Percentiles rank a stretch among this genome's conserved stretches.
Evolutionary conservation across 345 rosid genomes (phyloP).

Genomic region (Brassica rapa): DNA sequence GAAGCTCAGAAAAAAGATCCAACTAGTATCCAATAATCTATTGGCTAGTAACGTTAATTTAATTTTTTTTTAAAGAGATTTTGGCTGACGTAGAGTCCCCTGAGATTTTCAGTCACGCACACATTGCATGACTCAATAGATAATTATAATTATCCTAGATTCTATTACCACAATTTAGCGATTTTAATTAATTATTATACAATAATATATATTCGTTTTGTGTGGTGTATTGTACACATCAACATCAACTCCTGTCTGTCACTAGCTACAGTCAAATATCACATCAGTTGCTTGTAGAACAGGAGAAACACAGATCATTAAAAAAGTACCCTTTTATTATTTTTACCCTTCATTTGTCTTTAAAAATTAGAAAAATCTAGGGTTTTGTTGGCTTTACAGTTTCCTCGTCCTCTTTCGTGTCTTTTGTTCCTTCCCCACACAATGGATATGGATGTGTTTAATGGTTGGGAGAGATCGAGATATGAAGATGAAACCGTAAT

Average conservation of each 20-base stretch:
- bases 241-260: conserved; percentile 40
- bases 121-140: conserved; percentile 31
- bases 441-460: conserved; percentile 60
- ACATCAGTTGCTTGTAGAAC: conserved; percentile 46
- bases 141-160: conserved; percentile 10
- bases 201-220: conserved; percentile 34
- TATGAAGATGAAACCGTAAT: conserved; percentile 48
- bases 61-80: not conserved
- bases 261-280: conserved; percentile 45
- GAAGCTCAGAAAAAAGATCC: conserved; percentile 19
- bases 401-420: not conserved
- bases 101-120: conserved; percentile 31
- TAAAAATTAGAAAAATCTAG: conserved; percentile 12
- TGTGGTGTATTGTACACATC: conserved; percentile 46
- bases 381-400: conserved; percentile 13
- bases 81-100: conserved; percentile 38
- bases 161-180: not conserved
- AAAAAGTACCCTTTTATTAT: conserved; percentile 8
- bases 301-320: conserved; percentile 43
- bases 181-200: not conserved
- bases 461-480: conserved; percentile 37
- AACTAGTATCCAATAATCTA: conserved; percentile 32
- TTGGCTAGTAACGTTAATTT: not conserved
- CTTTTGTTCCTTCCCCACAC: not conserved
- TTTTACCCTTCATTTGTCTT: not conserved